These are phyloP conservation scores for Coprinopsis marcescibilis DNA, from an alignment of 768 basidiomycete genomes.

Conservation along the genomic window DNA sequence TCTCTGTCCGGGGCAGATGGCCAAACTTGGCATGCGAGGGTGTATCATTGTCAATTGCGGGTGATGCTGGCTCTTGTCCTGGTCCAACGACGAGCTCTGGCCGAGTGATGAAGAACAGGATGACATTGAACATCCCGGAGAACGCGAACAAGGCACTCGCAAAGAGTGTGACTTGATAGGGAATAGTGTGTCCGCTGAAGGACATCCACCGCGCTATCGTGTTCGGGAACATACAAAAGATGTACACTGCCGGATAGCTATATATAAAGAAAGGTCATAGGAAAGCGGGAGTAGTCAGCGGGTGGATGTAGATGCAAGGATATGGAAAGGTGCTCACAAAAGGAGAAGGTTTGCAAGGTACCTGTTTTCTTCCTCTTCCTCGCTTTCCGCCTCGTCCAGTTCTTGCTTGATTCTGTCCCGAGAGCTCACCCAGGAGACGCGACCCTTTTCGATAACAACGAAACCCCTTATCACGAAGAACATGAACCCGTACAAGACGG, in stretches of 20 bases:
- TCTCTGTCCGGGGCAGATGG: neutral
- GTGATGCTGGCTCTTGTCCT: conserved; percentile 2
- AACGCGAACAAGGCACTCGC: conserved; percentile 35
- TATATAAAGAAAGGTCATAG: neutral
- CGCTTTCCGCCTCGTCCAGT: conserved; percentile 14
- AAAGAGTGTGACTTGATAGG: conserved; percentile 33
- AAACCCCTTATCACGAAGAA: conserved; percentile 32
- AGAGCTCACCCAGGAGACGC: conserved; percentile 13
- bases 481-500: conserved; percentile 33
- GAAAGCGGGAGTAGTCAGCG: neutral
- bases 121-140: conserved; percentile 41
- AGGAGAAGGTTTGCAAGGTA: conserved; percentile 38
- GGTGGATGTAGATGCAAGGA: neutral
- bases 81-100: conserved; percentile 20
- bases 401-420: conserved; percentile 1
- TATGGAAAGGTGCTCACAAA: conserved; percentile 30
- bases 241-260: conserved; percentile 44
- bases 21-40: neutral
- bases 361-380: conserved; percentile 21
- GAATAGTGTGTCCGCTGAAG: conserved; percentile 24
- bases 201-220: conserved; percentile 32
- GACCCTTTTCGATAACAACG: conserved; percentile 24
- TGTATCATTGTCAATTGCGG: conserved; percentile 2
- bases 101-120: conserved; percentile 30
- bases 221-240: conserved; percentile 36